phyloP scores from a whole-genome alignment of 257 asterid species.

The Solanum appendiculatum region DNA sequence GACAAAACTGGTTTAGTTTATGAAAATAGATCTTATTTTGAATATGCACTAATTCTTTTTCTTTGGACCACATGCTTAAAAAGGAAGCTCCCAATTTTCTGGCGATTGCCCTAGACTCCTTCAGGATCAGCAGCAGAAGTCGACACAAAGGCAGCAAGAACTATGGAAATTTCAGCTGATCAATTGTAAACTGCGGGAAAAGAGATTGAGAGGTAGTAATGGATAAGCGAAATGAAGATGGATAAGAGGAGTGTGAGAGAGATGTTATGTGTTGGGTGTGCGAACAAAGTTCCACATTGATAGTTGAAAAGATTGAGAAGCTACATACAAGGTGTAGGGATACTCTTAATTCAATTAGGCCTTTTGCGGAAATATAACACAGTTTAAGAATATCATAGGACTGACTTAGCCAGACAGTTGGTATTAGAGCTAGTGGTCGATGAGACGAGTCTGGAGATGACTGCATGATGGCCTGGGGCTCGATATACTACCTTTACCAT shows the following conservation, averaged over 20 bases:
- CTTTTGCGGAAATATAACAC: not conserved
- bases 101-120: not conserved
- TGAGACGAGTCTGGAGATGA: not conserved
- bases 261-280: not conserved
- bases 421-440: not conserved
- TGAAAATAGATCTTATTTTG: not conserved
- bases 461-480: not conserved
- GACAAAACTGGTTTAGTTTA: not conserved
- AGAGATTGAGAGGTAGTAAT: not conserved
- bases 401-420: not conserved
- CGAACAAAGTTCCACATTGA: too few species aligned
- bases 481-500: not conserved
- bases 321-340: not conserved
- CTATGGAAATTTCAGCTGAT: not conserved
- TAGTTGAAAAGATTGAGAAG: too few species aligned
- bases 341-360: not conserved
- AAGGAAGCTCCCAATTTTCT: not conserved
- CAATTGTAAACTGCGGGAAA: not conserved
- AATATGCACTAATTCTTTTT: not conserved
- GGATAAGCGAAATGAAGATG: not conserved
- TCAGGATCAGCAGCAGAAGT: not conserved
- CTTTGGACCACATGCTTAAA: accelerated
- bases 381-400: not conserved
- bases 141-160: not conserved
- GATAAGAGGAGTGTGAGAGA: not conserved